Base-by-base conservation (phyloP, 768 basidiomycete genomes). In the Sarcodon aspratus region DNA sequence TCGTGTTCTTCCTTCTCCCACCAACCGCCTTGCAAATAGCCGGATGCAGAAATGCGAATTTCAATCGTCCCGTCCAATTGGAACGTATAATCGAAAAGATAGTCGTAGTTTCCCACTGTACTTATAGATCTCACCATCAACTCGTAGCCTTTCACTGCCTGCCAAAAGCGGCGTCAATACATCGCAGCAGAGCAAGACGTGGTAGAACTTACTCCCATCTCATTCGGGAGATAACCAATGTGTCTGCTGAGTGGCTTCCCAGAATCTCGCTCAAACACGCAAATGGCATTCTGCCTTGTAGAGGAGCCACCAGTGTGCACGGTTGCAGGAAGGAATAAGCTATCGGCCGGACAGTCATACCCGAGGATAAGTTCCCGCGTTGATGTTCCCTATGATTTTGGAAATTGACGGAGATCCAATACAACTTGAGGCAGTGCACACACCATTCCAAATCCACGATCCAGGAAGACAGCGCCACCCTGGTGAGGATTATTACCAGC, bases 31-130 rank as follows among this genome's bases (percentile, higher is more conserved):
- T 82, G 81, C 47, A 83, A 65, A 57, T 84, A 84, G 1, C 81
- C 82, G 3, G 79, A 81, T 0, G 82, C 81, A 7, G 80, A 82
- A 13, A 82, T 33, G 1, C 77, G 69, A n/a, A 82, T 77, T 63
- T 84, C 81, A 18, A 84, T 72, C 3, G 79, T 80, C 3, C 82
- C 80, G 52, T 83, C 81, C 13, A 80, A 58, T 50, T 76, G 72
- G 67, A 82, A 82, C 2, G 73, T 74, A 58, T 82, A 82, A 54
- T 82, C 81, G 57, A 81, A 82, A 77, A 76, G 47, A 59, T 78
- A 79, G 53, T 78, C 76, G 55, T 76, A 78, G 54, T 82, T 82
- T 54, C 79, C 80, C 31, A 81, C 72, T 1, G 79, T 79, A n/a
- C 68, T 67, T 44, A 79, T 73, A 48, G 70, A 75, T 50, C 81